These are phyloP conservation scores for Candolleomyces eurysporus DNA, from an alignment of 768 basidiomycete genomes.

Conservation along the genomic window DNA sequence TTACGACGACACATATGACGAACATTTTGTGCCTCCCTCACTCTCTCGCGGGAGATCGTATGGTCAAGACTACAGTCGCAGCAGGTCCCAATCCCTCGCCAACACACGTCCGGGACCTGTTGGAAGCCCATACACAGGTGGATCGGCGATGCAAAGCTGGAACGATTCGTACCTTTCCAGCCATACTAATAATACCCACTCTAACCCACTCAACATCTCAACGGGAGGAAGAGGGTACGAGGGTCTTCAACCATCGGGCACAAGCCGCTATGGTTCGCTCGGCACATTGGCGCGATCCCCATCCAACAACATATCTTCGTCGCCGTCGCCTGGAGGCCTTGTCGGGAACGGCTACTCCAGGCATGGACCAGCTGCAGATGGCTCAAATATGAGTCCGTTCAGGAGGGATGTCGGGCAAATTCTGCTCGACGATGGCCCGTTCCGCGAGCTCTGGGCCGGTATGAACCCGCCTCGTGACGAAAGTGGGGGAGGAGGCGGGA, in stretches of 20 bases:
- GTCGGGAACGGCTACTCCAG: constrained; percentile 45
- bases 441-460: constrained; percentile 76
- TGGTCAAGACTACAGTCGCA: constrained; percentile 62
- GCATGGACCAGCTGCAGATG: constrained; percentile 44
- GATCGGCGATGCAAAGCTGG: constrained; percentile 56
- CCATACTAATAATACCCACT: constrained; percentile 8
- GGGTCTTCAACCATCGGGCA: constrained; percentile 60
- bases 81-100: constrained; percentile 76
- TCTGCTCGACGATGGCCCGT: constrained; percentile 68
- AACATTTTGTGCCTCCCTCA: constrained; percentile 47
- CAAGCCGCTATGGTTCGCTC: constrained; percentile 64
- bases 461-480: constrained; percentile 63
- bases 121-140: constrained; percentile 44
- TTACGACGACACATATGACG: constrained; percentile 62
- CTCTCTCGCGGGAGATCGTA: constrained; percentile 57
- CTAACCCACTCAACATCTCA: constrained; percentile 58
- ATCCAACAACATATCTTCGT: constrained; percentile 47
- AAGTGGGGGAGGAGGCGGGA: constrained; percentile 54
- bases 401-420: constrained; percentile 82
- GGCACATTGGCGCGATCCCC: constrained; percentile 57
- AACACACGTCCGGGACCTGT: constrained; percentile 55
- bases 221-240: constrained; percentile 41
- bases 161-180: constrained; percentile 51
- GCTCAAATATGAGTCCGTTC: constrained; percentile 83
- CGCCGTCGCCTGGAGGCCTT: constrained; percentile 43